These are phyloP conservation scores for Ophiostoma quercus DNA, from an alignment of 2,329 filamentous ascomycete genomes.

Conservation along the genomic window DNA sequence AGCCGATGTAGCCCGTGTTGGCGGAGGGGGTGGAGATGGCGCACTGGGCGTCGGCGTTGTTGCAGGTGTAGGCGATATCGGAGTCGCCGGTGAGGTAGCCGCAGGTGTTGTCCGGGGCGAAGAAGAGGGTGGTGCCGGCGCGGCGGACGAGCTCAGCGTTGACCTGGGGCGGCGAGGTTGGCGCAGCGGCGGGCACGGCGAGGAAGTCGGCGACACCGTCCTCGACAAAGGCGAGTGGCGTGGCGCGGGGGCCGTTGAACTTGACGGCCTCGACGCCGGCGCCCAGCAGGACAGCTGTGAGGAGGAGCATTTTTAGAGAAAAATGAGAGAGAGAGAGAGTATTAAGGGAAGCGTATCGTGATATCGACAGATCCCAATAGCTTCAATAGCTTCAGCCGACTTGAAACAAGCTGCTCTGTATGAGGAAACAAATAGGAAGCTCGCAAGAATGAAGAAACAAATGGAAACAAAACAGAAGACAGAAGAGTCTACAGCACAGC, in stretches of 20 bases:
- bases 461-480: neutral
- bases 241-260: constrained; percentile 17
- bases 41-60: constrained; percentile 18
- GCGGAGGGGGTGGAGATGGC: constrained; percentile 21
- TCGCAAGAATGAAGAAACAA: neutral
- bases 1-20: constrained; percentile 25
- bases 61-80: constrained; percentile 24
- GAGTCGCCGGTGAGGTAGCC: constrained; percentile 23
- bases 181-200: neutral
- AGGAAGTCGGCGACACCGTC: neutral
- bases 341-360: too few species aligned
- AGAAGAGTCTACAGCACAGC: neutral
- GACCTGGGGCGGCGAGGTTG: constrained; percentile 19
- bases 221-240: constrained; percentile 1
- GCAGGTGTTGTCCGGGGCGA: constrained; percentile 27
- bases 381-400: neutral
- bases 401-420: neutral
- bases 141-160: constrained; percentile 15
- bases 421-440: neutral
- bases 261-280: constrained; percentile 20
- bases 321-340: neutral
- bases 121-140: constrained; percentile 20
- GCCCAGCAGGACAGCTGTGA: constrained; percentile 21
- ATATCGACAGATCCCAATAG: neutral
- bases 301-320: neutral